Percentiles rank a stretch among this genome's conserved stretches.
phyloP scores from a whole-genome alignment of 805 yeast genomes.

The Kregervanrija fluxuum region DNA sequence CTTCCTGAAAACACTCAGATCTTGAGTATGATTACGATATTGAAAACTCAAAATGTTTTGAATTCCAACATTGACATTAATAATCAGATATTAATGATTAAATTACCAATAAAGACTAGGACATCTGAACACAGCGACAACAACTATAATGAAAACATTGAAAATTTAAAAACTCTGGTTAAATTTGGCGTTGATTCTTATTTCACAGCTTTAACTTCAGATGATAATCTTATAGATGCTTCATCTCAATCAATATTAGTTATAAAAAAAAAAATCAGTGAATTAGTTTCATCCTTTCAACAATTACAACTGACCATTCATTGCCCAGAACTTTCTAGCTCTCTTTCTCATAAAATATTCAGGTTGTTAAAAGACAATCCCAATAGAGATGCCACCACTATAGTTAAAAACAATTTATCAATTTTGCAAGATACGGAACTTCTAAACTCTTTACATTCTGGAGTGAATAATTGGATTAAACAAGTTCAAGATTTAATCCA shows the following conservation, averaged over 20 bases:
- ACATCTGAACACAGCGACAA: too few relatives aligned
- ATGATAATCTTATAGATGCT: slow-evolving; percentile 7
- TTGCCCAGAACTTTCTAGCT: slow-evolving; percentile 51
- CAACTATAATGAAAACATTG: slow-evolving; percentile 21
- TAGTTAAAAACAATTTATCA: slow-evolving; percentile 16
- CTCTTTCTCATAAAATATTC: slow-evolving; percentile 46
- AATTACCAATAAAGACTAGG: not conserved
- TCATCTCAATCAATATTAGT: slow-evolving; percentile 31
- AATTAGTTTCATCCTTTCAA: slow-evolving; percentile 58
- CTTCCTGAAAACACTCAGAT: too few relatives aligned
- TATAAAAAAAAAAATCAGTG: slow-evolving; percentile 60
- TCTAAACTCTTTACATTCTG: slow-evolving; percentile 61
- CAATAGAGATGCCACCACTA: slow-evolving; percentile 5
- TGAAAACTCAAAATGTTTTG: too few relatives aligned
- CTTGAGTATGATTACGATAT: too few relatives aligned
- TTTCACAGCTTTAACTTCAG: slow-evolving; percentile 43
- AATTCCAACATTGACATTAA: not conserved
- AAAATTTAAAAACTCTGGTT: slow-evolving; percentile 51
- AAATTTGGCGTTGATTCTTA: slow-evolving; percentile 61
- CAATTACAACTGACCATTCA: slow-evolving; percentile 62
- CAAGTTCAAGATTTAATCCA: slow-evolving; percentile 51
- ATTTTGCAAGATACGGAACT: slow-evolving; percentile 43
- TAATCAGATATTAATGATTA: not conserved
- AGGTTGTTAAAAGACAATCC: slow-evolving; percentile 26
- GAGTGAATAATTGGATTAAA: slow-evolving; percentile 69